phyloP scores from a whole-genome alignment of 75 land plant species.

The Chamaecyparis obtusa region DNA sequence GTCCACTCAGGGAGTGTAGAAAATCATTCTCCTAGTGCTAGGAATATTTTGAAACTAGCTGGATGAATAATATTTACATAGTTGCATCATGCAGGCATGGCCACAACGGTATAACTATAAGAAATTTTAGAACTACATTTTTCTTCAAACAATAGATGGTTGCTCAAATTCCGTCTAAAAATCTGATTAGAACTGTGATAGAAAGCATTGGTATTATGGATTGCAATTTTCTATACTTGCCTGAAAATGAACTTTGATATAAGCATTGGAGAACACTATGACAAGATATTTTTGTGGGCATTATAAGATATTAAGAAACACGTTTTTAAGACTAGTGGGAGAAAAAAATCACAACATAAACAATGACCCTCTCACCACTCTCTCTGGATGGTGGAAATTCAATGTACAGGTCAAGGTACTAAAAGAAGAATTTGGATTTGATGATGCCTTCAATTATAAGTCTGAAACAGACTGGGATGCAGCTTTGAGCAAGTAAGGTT shows the following conservation, averaged over 20 bases:
- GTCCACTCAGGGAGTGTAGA: not conserved
- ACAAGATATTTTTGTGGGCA: not conserved
- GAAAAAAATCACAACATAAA: not conserved
- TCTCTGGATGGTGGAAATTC: not conserved
- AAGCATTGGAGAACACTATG: not conserved
- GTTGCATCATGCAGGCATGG: not conserved
- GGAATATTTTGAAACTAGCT: not conserved
- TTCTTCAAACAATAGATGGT: not conserved
- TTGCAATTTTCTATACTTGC: not conserved
- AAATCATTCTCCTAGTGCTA: not conserved
- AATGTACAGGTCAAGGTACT: slow-evolving; percentile 28
- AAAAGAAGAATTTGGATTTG: slow-evolving; percentile 35
- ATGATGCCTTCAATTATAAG: slow-evolving; percentile 51
- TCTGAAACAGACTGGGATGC: slow-evolving; percentile 30
- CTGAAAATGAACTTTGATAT: not conserved
- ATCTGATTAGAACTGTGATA: not conserved
- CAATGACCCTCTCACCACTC: not conserved
- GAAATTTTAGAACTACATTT: not conserved
- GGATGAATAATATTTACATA: not conserved
- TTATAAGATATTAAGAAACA: not conserved
- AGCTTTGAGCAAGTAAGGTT: slow-evolving; percentile 26
- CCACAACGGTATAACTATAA: not conserved
- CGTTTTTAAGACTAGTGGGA: not conserved
- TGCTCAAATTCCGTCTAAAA: not conserved
- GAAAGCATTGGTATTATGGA: not conserved